Conservation (phyloP, 495 filamentous ascomycete species). For the Pseudoneurospora amorphoporcata region DNA sequence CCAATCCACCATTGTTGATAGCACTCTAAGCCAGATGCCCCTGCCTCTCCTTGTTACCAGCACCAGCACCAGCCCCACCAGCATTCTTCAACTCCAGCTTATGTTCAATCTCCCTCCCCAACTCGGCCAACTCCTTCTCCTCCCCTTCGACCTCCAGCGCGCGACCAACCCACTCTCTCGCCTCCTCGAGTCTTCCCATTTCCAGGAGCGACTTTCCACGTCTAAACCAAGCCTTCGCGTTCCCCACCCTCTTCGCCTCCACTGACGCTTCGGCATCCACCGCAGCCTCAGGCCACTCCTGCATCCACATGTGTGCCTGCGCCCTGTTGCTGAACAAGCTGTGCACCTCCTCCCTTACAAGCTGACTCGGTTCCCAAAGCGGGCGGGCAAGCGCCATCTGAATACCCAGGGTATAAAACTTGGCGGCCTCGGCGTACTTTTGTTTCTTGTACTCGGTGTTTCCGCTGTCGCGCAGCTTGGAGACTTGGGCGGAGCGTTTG, state of each 20-base stretch:
- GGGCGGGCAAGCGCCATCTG: constrained; percentile 79
- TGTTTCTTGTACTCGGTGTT: constrained; percentile 74
- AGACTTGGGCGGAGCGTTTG: constrained; percentile 74
- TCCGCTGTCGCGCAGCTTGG: constrained; percentile 80
- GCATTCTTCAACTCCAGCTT: constrained; percentile 20
- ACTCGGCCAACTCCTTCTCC: constrained; percentile 54
- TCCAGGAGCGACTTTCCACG: constrained; percentile 72
- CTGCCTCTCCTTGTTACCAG: neutral
- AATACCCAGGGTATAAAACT: constrained; percentile 71
- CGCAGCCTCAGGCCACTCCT: constrained; percentile 70
- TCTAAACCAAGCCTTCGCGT: constrained; percentile 92
- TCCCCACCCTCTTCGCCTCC: constrained; percentile 76
- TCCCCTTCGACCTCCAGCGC: constrained; percentile 78
- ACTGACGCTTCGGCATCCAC: constrained; percentile 79
- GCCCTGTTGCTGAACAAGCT: constrained; percentile 77
- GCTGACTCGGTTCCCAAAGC: constrained; percentile 70
- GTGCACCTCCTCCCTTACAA: constrained; percentile 75
- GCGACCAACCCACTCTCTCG: constrained; percentile 56
- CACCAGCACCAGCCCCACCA: neutral
- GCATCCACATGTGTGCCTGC: constrained; percentile 74
- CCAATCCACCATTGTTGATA: too few relatives aligned
- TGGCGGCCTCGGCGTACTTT: constrained; percentile 62
- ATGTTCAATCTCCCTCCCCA: constrained; percentile 61
- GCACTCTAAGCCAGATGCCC: too few relatives aligned
- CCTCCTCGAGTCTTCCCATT: constrained; percentile 85